Conservation (phyloP, 495 filamentous ascomycete species). For the Xylaria flabelliformis region DNA sequence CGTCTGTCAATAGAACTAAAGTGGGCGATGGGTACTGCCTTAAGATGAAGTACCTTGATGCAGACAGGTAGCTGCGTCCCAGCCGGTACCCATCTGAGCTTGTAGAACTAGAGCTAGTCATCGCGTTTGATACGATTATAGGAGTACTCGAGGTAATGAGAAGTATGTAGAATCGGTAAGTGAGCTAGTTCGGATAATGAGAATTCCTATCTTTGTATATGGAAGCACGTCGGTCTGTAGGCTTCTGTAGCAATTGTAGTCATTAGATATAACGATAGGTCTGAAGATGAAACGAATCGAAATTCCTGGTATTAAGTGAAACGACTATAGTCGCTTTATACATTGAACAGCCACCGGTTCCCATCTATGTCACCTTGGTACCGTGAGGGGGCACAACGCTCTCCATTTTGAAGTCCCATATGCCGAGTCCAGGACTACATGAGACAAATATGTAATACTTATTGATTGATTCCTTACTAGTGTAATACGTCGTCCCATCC, state of each 20-base stretch:
- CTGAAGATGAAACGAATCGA: background rate
- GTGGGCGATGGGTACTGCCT: background rate
- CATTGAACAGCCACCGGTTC: background rate
- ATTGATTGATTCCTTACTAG: background rate
- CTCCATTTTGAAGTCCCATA: background rate
- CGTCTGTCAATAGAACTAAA: background rate
- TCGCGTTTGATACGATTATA: background rate
- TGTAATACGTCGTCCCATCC: background rate
- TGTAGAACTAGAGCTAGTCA: background rate
- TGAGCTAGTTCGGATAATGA: background rate
- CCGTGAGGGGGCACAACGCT: background rate
- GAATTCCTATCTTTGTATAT: background rate
- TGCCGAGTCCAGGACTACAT: background rate
- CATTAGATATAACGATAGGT: background rate
- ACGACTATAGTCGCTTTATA: background rate
- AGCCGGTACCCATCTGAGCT: constrained; percentile 9
- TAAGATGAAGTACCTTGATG: constrained; percentile 11
- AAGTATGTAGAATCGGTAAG: background rate
- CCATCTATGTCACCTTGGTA: background rate
- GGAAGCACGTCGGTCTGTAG: background rate
- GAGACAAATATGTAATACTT: background rate
- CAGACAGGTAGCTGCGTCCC: constrained; percentile 11
- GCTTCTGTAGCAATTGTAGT: background rate
- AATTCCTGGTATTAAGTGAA: background rate
- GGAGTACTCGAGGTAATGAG: background rate